Percentiles rank a stretch among this genome's conserved stretches.
Conservation (phyloP, 192 early-diverging fungal species). For the Spizellomyces sp. region DNA sequence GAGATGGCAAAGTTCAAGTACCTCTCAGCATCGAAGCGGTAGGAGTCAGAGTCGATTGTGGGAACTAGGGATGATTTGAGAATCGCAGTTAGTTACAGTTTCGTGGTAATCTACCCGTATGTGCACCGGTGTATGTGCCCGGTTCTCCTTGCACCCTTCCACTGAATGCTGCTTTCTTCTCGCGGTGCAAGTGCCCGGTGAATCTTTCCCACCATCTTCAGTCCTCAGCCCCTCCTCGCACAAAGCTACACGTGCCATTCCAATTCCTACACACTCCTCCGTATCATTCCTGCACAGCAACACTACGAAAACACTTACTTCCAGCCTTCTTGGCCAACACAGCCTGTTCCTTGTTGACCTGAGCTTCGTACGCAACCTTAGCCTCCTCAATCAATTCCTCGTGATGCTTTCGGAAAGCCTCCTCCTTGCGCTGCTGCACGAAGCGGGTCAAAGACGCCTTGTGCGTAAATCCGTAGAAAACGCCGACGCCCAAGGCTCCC, state of each 20-base stretch:
- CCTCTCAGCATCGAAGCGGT: conserved; percentile 49
- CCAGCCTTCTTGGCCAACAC: conserved; percentile 43
- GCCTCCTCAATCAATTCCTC: conserved; percentile 54
- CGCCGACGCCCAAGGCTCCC: conserved; percentile 48
- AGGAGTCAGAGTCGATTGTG: conserved; percentile 53
- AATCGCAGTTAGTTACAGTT: too few species aligned
- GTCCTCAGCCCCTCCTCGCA: too few species aligned
- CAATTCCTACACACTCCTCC: not conserved
- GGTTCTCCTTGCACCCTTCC: too few species aligned
- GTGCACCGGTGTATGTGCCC: too few species aligned
- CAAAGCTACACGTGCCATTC: too few species aligned
- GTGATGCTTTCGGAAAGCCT: conserved; percentile 26
- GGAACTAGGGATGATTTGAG: conserved; percentile 27
- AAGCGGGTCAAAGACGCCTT: conserved; percentile 42
- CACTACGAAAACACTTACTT: conserved; percentile 37
- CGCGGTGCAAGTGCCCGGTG: too few species aligned
- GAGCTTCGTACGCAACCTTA: conserved; percentile 54
- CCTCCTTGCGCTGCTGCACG: conserved; percentile 44
- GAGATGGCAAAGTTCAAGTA: conserved; percentile 46
- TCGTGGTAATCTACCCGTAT: too few species aligned
- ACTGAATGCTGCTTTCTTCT: too few species aligned
- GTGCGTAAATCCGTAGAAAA: conserved; percentile 50
- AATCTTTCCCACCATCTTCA: too few species aligned
- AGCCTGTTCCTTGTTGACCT: conserved; percentile 48
- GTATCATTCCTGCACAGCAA: not conserved